These are phyloP conservation scores for Diaporthe batatas DNA, from an alignment of 2,329 filamentous ascomycete genomes.

Conservation along the genomic window DNA sequence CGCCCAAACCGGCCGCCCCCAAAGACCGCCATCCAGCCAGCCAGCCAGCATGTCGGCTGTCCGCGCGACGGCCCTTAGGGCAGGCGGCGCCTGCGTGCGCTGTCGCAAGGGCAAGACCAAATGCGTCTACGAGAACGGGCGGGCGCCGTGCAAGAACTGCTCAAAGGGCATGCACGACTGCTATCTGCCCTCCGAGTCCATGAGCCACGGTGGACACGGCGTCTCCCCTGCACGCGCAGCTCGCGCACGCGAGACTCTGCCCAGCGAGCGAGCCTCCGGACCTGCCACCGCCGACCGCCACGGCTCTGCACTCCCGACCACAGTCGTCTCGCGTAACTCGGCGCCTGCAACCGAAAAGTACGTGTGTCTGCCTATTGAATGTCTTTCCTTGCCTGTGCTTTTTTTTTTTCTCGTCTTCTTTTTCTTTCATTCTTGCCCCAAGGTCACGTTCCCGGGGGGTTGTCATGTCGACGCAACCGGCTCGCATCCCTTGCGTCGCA, in stretches of 20 bases:
- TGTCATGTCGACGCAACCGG: constrained; percentile 14
- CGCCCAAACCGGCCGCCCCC: neutral
- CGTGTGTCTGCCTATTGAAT: constrained; percentile 52
- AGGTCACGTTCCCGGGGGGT: constrained; percentile 30
- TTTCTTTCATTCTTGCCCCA: too few species aligned
- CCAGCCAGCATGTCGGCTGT: constrained; percentile 60
- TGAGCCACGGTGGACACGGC: constrained; percentile 69
- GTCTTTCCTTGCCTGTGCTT: constrained; percentile 26
- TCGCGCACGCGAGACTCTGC: constrained; percentile 67
- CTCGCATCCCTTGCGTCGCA: constrained; percentile 17
- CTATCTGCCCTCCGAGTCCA: constrained; percentile 72
- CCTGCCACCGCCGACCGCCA: constrained; percentile 56
- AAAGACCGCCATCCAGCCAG: too few species aligned
- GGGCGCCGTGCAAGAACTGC: constrained; percentile 74
- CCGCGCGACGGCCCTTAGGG: constrained; percentile 71
- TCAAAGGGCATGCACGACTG: constrained; percentile 75
- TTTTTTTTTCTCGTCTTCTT: neutral
- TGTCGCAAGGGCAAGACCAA: constrained; percentile 76
- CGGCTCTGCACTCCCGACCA: constrained; percentile 54
- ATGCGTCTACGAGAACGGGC: constrained; percentile 73
- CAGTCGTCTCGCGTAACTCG: constrained; percentile 62
- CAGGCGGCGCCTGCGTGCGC: constrained; percentile 72
- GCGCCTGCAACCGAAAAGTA: constrained; percentile 68
- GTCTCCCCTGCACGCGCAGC: constrained; percentile 68
- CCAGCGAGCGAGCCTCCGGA: constrained; percentile 64